phyloP scores from a whole-genome alignment of 805 yeast species.

The Blastobotrys americana region DNA sequence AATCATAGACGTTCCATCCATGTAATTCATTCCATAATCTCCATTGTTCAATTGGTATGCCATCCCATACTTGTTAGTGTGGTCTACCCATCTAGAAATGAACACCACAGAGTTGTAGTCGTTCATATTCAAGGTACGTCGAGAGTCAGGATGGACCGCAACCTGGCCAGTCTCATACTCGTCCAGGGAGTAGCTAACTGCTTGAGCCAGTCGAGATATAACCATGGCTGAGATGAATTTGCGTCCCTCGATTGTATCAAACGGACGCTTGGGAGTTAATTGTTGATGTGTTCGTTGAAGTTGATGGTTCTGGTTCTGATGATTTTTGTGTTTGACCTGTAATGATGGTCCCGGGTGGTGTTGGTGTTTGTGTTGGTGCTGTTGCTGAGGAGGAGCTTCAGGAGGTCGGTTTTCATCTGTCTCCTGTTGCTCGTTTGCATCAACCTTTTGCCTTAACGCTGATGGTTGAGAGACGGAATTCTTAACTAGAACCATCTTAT shows the following conservation, averaged over 20 bases:
- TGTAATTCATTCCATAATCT: constrained; percentile 83
- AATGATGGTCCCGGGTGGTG: background rate
- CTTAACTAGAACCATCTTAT: constrained; percentile 40
- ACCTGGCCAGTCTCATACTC: background rate
- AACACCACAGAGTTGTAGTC: constrained; percentile 32
- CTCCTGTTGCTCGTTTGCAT: background rate
- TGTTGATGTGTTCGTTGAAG: background rate
- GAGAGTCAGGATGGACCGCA: background rate
- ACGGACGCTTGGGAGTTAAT: background rate
- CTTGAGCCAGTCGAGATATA: background rate
- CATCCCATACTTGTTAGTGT: constrained; percentile 90
- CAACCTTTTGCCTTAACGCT: background rate
- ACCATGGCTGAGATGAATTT: background rate
- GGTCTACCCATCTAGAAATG: constrained; percentile 96
- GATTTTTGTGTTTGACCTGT: no score
- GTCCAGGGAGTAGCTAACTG: background rate
- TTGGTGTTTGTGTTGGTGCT: background rate
- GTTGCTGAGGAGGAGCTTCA: background rate
- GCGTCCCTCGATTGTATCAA: background rate
- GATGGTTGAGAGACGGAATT: constrained; percentile 3
- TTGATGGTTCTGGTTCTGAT: no score
- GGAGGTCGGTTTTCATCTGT: background rate
- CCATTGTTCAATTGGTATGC: constrained; percentile 88
- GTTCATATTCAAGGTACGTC: background rate
- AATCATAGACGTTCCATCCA: constrained; percentile 75